Conservation (phyloP, 2,329 filamentous ascomycete genomes). For the Rugonectria rugulosa region DNA sequence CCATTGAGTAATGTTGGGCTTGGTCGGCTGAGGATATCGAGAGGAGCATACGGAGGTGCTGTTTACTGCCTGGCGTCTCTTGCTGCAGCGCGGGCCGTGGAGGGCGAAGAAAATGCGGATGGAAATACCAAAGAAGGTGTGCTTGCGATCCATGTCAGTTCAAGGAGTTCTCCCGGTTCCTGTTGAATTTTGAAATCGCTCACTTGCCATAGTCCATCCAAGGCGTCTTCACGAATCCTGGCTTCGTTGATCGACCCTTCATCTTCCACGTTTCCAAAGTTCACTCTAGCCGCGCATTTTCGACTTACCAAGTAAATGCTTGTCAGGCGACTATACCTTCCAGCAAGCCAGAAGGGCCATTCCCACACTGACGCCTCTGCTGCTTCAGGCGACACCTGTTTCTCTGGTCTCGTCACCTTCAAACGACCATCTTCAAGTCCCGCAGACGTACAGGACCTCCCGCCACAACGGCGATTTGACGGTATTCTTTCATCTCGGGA, state of each 20-base stretch:
- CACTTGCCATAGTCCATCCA: constrained; percentile 48
- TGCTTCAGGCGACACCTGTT: constrained; percentile 53
- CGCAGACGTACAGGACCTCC: constrained; percentile 48
- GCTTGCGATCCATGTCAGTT: constrained; percentile 50
- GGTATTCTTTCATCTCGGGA: constrained; percentile 47
- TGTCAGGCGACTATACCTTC: constrained; percentile 55
- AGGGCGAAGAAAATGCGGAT: constrained; percentile 40
- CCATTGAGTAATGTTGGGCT: constrained; percentile 38
- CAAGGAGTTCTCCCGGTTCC: neutral
- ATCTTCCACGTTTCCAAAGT: constrained; percentile 58
- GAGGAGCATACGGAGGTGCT: constrained; percentile 47
- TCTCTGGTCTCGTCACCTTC: constrained; percentile 62
- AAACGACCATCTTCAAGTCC: constrained; percentile 50
- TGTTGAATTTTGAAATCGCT: neutral
- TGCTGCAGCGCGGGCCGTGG: constrained; percentile 45
- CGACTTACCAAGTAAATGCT: constrained; percentile 57
- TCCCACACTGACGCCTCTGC: constrained; percentile 48
- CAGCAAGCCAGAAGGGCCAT: constrained; percentile 45
- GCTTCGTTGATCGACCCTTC: constrained; percentile 58
- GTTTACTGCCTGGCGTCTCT: constrained; percentile 49
- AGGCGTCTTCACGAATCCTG: constrained; percentile 61
- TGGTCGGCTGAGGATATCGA: constrained; percentile 22
- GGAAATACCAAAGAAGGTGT: constrained; percentile 22
- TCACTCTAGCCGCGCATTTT: constrained; percentile 56
- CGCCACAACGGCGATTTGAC: constrained; percentile 54